Evolutionary conservation across 371 early-diverging fungal genomes (phyloP).

Genomic region (Mortierella sp.): DNA sequence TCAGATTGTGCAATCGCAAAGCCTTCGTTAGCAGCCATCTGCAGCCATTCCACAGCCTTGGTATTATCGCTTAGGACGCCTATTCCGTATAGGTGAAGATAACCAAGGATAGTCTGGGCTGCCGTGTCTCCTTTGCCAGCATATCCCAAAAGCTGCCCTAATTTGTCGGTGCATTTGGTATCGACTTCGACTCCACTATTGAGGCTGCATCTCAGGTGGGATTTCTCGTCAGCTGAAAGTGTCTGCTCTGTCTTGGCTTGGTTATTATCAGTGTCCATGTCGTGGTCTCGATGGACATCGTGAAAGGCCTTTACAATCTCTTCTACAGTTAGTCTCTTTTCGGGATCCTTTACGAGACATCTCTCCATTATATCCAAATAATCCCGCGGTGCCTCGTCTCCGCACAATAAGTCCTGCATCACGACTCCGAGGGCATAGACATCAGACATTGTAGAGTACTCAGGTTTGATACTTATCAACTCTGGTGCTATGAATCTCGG

Average conservation of each 20-base stretch:
- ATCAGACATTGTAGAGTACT: conserved; percentile 15
- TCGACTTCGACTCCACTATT: conserved; percentile 66
- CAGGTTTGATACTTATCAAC: background rate
- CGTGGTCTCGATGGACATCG: background rate
- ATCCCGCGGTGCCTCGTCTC: conserved; percentile 5
- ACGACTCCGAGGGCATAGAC: conserved; percentile 16
- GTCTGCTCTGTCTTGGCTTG: background rate
- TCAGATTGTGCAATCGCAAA: conserved; percentile 57
- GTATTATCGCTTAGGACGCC: conserved; percentile 53
- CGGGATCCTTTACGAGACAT: conserved; percentile 3
- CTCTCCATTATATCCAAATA: background rate
- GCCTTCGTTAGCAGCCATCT: conserved; percentile 61
- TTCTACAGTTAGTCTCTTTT: conserved; percentile 2
- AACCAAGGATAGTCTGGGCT: conserved; percentile 62
- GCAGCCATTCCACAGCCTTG: conserved; percentile 60
- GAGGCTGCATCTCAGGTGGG: background rate
- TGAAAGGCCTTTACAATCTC: conserved; percentile 6
- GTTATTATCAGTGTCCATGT: background rate
- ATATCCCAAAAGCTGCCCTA: conserved; percentile 65
- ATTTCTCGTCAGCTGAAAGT: background rate
- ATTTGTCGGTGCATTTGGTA: conserved; percentile 60
- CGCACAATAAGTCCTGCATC: conserved; percentile 1
- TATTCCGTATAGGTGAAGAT: conserved; percentile 62
- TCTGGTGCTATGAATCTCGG: conserved; percentile 12
- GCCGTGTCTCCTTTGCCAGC: conserved; percentile 60